Percentiles rank a stretch among this genome's conserved stretches.
phyloP scores from a whole-genome alignment of 2,329 filamentous ascomycete species.

The Beauveria brongniartii region DNA sequence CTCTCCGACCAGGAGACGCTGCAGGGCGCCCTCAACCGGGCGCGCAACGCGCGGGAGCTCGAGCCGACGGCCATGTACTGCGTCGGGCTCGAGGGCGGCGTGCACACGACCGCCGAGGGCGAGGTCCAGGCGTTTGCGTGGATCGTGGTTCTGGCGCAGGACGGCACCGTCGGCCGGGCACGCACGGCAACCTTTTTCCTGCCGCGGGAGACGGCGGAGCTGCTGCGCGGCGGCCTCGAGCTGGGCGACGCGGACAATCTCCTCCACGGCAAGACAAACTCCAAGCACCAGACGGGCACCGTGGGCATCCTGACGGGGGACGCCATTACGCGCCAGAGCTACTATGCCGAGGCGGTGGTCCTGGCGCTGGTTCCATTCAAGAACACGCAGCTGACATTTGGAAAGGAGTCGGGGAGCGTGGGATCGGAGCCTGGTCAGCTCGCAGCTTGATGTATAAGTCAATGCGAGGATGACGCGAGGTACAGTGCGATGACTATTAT shows the following conservation, averaged over 20 bases:
- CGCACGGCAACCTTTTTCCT: conserved; percentile 31
- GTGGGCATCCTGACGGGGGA: conserved; percentile 33
- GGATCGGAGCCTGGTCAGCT: background rate
- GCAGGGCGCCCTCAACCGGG: conserved; percentile 30
- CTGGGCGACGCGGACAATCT: conserved; percentile 31
- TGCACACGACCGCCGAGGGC: conserved; percentile 20
- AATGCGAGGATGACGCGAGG: no score
- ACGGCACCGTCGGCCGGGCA: conserved; percentile 26
- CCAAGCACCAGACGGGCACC: conserved; percentile 30
- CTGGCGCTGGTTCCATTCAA: conserved; percentile 33
- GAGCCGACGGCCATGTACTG: conserved; percentile 29
- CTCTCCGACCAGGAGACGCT: conserved; percentile 31
- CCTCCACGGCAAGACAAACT: conserved; percentile 29
- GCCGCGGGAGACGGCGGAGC: conserved; percentile 26
- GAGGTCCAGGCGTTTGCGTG: conserved; percentile 31
- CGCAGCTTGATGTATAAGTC: background rate
- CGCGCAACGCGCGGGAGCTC: conserved; percentile 22
- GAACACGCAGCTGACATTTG: conserved; percentile 27
- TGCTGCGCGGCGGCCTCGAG: conserved; percentile 30
- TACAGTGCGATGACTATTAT: no score
- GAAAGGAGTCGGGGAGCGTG: background rate
- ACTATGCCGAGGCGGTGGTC: conserved; percentile 32
- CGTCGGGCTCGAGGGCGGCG: conserved; percentile 34
- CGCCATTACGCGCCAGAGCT: conserved; percentile 26
- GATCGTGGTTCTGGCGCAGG: conserved; percentile 25